phyloP scores from a whole-genome alignment of 495 filamentous ascomycete genomes.

The Trypethelium eluteriae region DNA sequence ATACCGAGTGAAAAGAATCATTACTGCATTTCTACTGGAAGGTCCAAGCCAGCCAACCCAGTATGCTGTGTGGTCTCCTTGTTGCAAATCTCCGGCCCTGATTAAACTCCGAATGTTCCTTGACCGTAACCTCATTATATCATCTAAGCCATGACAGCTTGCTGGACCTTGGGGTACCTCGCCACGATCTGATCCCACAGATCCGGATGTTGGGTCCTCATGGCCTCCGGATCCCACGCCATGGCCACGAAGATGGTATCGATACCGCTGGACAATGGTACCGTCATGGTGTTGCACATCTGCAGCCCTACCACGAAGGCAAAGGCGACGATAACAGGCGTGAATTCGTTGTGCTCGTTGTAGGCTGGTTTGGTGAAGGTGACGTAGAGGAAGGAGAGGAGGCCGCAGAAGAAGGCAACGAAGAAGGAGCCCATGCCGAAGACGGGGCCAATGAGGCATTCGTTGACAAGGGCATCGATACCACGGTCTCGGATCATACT shows the following conservation, averaged over 20 bases:
- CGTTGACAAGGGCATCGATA: constrained; percentile 80
- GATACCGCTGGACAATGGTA: constrained; percentile 52
- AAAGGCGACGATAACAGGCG: constrained; percentile 72
- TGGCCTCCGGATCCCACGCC: constrained; percentile 80
- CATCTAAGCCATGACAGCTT: constrained; percentile 53
- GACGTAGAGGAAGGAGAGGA: constrained; percentile 79
- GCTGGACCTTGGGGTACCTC: constrained; percentile 78
- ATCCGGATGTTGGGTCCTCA: constrained; percentile 75
- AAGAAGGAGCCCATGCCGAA: constrained; percentile 81
- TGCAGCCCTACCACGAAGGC: constrained; percentile 79
- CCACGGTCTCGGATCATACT: constrained; percentile 84
- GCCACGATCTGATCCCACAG: constrained; percentile 66
- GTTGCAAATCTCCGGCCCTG: not conserved
- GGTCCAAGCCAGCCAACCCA: too few species aligned
- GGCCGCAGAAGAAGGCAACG: constrained; percentile 70
- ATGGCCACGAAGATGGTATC: constrained; percentile 82
- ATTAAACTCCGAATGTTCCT: not conserved
- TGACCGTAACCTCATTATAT: not conserved
- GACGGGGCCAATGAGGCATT: constrained; percentile 84
- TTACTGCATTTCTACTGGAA: not conserved
- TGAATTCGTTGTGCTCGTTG: constrained; percentile 62
- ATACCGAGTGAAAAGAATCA: not conserved
- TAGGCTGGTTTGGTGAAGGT: constrained; percentile 70
- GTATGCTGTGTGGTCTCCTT: not conserved
- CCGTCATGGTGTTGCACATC: constrained; percentile 80